Base-by-base conservation (phyloP, 140 eudicot species). In the Flaveria floridana region DNA sequence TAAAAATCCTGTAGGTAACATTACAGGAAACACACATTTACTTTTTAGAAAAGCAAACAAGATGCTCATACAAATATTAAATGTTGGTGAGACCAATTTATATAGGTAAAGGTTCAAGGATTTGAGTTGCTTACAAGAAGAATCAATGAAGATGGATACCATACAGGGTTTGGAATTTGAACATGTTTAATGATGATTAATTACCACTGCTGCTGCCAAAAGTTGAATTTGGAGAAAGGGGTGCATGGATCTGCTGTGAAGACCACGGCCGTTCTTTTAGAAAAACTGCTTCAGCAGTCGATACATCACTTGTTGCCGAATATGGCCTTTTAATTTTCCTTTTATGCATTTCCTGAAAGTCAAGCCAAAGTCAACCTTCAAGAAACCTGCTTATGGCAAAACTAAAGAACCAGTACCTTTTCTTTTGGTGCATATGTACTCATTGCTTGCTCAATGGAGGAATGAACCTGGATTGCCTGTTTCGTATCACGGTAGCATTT, bases 251-350 rank as follows among this genome's bases (percentile, higher is more conserved):
- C 59, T 85, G 96, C 73, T 86, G 89, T 52, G 92, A 87, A 42
- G 94, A 83, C 87, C 80, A 78, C 7, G 84, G 74, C 0, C 73
- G 72, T 65, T 76, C 80, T 76, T 76, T 76, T 15, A 76, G 21
- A 11, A 72, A 76, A 66, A 73, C 68, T 55, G 67, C 84, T 71
- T 86, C 95, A 15, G 79, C 73, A 77, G 71, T 79, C 37, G 75
- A 51, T 14, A 65, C 73, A 25, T 91, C 91, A 68, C 79, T 58
- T 21, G 68, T 30, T 21, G 91, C 90, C 7, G 96, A 80, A 80
- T 95, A 95, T 23, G 99, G 99, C 79, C 83, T 95, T 57, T 85
- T 84, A 65, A 86, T 97, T 80, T 89, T 95, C 74, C 84, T 84
- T 76, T 76, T 84, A 82, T 76, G 84, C 76, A 65, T 47, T 28